Evolutionary conservation across 1,284 basidiomycete genomes (phyloP).

Genomic region (Pascua guehoae): DNA sequence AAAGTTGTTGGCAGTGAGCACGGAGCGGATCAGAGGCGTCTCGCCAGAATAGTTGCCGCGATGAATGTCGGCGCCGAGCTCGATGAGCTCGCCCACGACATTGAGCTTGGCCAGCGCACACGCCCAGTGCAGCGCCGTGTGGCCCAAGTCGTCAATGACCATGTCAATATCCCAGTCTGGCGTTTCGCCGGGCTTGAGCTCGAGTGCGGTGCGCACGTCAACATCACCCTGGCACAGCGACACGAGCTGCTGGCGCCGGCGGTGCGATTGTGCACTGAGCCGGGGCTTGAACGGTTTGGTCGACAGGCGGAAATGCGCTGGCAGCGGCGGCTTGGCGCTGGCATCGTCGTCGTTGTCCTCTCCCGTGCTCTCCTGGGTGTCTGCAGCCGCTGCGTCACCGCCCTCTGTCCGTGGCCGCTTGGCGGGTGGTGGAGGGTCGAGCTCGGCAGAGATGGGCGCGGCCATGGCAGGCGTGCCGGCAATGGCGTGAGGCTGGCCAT

Average conservation of each 20-base stretch:
- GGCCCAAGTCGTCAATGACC: slow-evolving; percentile 88
- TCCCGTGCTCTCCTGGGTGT: slow-evolving; percentile 19
- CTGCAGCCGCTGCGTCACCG: neutral
- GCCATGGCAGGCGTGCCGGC: slow-evolving; percentile 12
- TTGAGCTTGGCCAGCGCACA: slow-evolving; percentile 73
- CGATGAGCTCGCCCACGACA: slow-evolving; percentile 65
- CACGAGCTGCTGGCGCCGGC: slow-evolving; percentile 36
- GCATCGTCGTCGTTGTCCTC: slow-evolving; percentile 32
- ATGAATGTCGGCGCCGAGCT: slow-evolving; percentile 74
- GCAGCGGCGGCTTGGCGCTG: slow-evolving; percentile 30
- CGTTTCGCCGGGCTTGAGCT: slow-evolving; percentile 17
- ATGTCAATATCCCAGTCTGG: slow-evolving; percentile 64
- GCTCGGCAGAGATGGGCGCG: slow-evolving; percentile 12
- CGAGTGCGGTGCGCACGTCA: slow-evolving; percentile 28
- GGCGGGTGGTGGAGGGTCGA: slow-evolving; percentile 19
- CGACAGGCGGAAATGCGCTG: slow-evolving; percentile 59
- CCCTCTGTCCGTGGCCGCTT: slow-evolving; percentile 20
- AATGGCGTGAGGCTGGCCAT: slow-evolving; percentile 37
- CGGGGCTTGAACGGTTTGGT: slow-evolving; percentile 63
- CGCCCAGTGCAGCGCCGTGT: slow-evolving; percentile 91
- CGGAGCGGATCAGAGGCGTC: slow-evolving; percentile 87
- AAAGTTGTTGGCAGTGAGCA: slow-evolving; percentile 81
- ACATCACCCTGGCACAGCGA: slow-evolving; percentile 33
- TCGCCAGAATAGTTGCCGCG: slow-evolving; percentile 92
- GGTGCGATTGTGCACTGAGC: slow-evolving; percentile 54